Percentiles rank a stretch among this genome's conserved stretches.
Evolutionary conservation across 1,284 basidiomycete species (phyloP).

Genomic region (Malassezia furfur): DNA sequence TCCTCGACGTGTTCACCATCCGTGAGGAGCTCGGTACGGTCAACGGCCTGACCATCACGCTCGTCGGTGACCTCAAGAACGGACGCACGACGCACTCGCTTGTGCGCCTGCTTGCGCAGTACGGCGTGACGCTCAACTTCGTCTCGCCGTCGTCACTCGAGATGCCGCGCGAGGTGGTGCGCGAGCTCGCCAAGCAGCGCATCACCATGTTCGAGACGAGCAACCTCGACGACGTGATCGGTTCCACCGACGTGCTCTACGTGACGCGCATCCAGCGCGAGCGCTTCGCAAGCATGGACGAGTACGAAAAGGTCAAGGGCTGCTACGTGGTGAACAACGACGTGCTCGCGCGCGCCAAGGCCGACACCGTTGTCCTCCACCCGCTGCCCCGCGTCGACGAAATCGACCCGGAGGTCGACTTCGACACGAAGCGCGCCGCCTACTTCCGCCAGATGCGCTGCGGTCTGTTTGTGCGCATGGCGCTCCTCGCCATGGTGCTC

Average conservation of each 20-base stretch:
- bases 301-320: slow-evolving; percentile 86
- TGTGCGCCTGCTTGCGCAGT: slow-evolving; percentile 78
- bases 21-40: slow-evolving; percentile 96
- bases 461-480: slow-evolving; percentile 63
- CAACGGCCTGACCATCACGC: slow-evolving; percentile 86
- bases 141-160: slow-evolving; percentile 80
- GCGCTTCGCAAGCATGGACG: slow-evolving; percentile 69
- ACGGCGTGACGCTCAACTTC: slow-evolving; percentile 82
- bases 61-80: slow-evolving; percentile 90
- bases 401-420: slow-evolving; percentile 97
- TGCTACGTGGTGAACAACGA: slow-evolving; percentile 90
- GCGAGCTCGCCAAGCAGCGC: slow-evolving; percentile 53
- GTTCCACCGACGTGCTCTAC: slow-evolving; percentile 91
- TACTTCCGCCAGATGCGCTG: slow-evolving; percentile 99
- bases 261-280: slow-evolving; percentile 94
- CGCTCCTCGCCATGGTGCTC: slow-evolving; percentile 43
- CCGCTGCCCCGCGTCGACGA: slow-evolving; percentile 89
- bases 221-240: slow-evolving; percentile 77
- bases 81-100: slow-evolving; percentile 94
- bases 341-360: slow-evolving; percentile 78
- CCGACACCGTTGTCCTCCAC: slow-evolving; percentile 97
- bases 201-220: slow-evolving; percentile 70
- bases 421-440: slow-evolving; percentile 81
- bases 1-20: slow-evolving; percentile 88
- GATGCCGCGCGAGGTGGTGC: slow-evolving; percentile 81